A percentile compares a stretch with the other conserved stretches of the same genome.
Conservation (phyloP, 805 yeast species). For the Candida michaelii region DNA sequence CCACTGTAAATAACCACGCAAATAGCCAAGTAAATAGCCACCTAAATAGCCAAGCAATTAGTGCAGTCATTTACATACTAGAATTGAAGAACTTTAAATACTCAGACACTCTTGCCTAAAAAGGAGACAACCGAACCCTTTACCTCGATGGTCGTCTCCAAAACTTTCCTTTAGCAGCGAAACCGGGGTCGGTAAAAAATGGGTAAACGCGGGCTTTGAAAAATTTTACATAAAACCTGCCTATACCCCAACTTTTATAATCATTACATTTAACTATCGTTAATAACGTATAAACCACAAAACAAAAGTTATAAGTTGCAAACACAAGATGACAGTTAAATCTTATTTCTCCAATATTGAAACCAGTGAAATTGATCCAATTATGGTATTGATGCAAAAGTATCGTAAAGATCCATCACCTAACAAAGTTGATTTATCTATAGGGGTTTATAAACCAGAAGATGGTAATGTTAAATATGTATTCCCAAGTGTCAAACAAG, state of each 20-base stretch:
- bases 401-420: constrained; percentile 28
- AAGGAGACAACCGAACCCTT: too few relatives aligned
- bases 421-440: constrained; percentile 40
- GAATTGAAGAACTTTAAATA: too few relatives aligned
- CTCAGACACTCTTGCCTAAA: too few relatives aligned
- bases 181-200: constrained; percentile 1
- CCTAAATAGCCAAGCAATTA: too few relatives aligned
- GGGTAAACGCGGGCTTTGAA: constrained; percentile 7
- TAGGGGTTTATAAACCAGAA: constrained; percentile 47
- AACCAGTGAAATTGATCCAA: constrained; percentile 29
- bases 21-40: too few relatives aligned
- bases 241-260: not conserved
- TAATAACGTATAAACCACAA: too few relatives aligned
- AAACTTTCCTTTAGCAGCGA: constrained; percentile 1
- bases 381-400: constrained; percentile 21
- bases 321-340: constrained; percentile 10
- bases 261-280: too few relatives aligned
- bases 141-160: too few relatives aligned
- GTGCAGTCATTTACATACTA: too few relatives aligned
- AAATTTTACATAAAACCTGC: constrained; percentile 2
- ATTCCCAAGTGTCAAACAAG: constrained; percentile 38
- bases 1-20: too few relatives aligned
- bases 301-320: not conserved
- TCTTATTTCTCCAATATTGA: constrained; percentile 12
- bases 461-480: constrained; percentile 32